phyloP scores from a whole-genome alignment of 2,329 filamentous ascomycete species.

The Samsoniella hepiali region DNA sequence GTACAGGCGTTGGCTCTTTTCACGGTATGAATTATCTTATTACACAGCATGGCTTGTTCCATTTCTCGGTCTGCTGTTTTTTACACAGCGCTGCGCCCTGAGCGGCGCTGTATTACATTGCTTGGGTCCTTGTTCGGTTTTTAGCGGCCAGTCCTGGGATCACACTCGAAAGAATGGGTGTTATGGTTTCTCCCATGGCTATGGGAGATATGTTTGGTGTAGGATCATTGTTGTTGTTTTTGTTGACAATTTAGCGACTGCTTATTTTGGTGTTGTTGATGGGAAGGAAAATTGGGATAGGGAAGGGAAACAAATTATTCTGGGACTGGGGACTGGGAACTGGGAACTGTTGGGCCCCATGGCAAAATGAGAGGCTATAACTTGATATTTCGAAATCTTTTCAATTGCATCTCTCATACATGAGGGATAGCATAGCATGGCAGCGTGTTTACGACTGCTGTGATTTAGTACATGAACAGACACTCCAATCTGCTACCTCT shows the following conservation, averaged over 20 bases:
- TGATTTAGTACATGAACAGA: not conserved
- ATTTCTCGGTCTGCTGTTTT: not conserved
- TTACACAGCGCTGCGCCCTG: not conserved
- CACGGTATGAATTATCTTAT: not conserved
- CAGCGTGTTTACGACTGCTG: not conserved
- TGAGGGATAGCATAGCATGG: not conserved
- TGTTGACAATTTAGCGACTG: conserved; percentile 13
- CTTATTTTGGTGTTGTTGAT: conserved; percentile 9
- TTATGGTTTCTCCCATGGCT: not conserved
- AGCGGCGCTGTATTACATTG: not conserved
- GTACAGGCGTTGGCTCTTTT: conserved; percentile 14
- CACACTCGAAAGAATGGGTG: not conserved
- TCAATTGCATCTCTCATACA: not conserved
- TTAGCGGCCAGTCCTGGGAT: conserved; percentile 3
- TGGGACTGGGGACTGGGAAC: conserved; percentile 14
- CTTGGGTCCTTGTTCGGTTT: conserved; percentile 9
- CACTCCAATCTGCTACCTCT: conserved; percentile 4
- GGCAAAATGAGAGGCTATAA: conserved; percentile 5
- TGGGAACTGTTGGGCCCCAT: conserved; percentile 11
- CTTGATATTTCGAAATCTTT: not conserved
- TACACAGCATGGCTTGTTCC: conserved; percentile 3
- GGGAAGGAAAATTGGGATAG: conserved; percentile 9
- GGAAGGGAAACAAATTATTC: not conserved
- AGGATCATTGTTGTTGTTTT: conserved; percentile 1
- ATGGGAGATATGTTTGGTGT: not conserved